Conservation (phyloP, 306 rosid species). For the Cucumis melo region DNA sequence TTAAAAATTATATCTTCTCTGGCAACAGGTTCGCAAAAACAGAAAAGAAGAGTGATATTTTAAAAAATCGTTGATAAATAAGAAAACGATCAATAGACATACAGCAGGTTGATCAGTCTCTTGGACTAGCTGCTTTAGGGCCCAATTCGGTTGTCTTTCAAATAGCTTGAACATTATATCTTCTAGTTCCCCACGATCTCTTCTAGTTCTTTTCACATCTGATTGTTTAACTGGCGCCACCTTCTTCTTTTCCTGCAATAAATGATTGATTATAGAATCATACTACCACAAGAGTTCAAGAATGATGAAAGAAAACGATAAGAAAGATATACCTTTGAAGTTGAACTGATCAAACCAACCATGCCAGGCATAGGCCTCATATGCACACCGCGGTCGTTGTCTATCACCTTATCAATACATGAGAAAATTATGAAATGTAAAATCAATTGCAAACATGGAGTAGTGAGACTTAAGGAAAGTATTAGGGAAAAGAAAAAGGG, state of each 20-base stretch:
- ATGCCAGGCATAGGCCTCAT: slow-evolving; percentile 99
- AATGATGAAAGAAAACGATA: not conserved
- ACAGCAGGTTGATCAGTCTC: slow-evolving; percentile 98
- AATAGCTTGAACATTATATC: slow-evolving; percentile 95
- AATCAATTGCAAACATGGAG: not conserved
- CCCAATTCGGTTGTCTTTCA: slow-evolving; percentile 98
- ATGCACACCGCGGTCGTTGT: slow-evolving; percentile 75
- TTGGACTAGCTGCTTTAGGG: slow-evolving; percentile 94
- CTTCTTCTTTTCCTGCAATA: slow-evolving; percentile 71
- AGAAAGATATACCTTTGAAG: slow-evolving; percentile 56
- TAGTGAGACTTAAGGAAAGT: not conserved
- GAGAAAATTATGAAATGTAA: slow-evolving; percentile 14
- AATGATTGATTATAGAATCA: slow-evolving; percentile 5
- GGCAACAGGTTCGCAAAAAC: not conserved
- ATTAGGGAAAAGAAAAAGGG: not conserved
- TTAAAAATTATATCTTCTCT: not conserved
- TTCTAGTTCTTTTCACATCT: slow-evolving; percentile 88
- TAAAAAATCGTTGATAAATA: not conserved
- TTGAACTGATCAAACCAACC: slow-evolving; percentile 72
- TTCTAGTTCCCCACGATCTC: slow-evolving; percentile 94
- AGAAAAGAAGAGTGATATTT: not conserved
- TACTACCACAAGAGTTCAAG: not conserved
- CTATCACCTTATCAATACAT: slow-evolving; percentile 54
- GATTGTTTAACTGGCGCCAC: slow-evolving; percentile 73
- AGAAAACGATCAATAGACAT: slow-evolving; percentile 11